Evolutionary conservation across 2,329 filamentous ascomycete genomes (phyloP).

Genomic region (Monosporascus sp.): DNA sequence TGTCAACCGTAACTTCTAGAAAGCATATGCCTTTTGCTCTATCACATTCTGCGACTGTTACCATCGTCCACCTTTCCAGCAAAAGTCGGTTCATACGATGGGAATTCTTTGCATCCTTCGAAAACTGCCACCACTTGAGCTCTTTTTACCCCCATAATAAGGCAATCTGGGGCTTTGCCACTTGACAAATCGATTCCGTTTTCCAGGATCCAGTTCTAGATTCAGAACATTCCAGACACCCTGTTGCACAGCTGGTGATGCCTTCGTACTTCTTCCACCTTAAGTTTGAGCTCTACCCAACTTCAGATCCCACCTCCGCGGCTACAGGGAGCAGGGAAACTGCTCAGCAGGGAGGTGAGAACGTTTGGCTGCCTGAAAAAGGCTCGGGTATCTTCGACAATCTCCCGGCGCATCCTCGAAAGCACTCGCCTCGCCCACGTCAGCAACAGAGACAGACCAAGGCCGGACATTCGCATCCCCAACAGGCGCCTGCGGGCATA

Average conservation of each 20-base stretch:
- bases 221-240: not conserved
- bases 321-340: constrained; percentile 5
- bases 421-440: constrained; percentile 1
- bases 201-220: not conserved
- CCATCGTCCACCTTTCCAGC: not conserved
- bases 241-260: constrained; percentile 33
- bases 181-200: not conserved
- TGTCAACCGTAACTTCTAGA: not conserved
- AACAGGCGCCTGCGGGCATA: constrained; percentile 10
- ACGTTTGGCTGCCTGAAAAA: constrained; percentile 47
- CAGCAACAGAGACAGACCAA: constrained; percentile 2
- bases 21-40: not conserved
- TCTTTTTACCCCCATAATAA: not conserved
- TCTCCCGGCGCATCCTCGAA: constrained; percentile 45
- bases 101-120: not conserved
- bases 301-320: constrained; percentile 30
- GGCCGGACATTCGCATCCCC: constrained; percentile 4
- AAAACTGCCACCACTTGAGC: not conserved
- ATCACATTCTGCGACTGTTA: not conserved
- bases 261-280: constrained; percentile 61
- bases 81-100: not conserved
- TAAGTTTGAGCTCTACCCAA: constrained; percentile 61
- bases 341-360: constrained; percentile 8
- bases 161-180: not conserved
- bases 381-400: constrained; percentile 50